Conservation (phyloP, 768 basidiomycete genomes). For the Russula lepida region DNA sequence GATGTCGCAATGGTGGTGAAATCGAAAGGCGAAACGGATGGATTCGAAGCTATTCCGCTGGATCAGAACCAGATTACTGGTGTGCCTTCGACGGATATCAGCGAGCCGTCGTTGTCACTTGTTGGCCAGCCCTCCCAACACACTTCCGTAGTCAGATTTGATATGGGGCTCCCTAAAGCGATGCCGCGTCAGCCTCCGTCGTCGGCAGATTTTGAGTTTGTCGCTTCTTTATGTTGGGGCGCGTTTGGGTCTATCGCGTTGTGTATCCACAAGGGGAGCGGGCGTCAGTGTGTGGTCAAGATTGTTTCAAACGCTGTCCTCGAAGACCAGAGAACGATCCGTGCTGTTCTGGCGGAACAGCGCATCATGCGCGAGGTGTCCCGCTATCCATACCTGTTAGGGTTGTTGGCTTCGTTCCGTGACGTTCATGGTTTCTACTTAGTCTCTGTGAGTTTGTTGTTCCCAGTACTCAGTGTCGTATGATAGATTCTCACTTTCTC, state of each 20-base stretch:
- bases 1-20: not conserved
- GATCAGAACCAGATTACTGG: not conserved
- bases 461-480: not conserved
- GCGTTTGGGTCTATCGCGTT: slow-evolving; percentile 20
- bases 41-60: not conserved
- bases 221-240: slow-evolving; percentile 8
- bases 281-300: slow-evolving; percentile 22
- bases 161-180: not conserved
- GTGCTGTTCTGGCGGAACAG: slow-evolving; percentile 8
- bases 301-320: slow-evolving; percentile 17
- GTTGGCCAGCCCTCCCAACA: not conserved
- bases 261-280: slow-evolving; percentile 17
- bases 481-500: not conserved
- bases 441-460: slow-evolving; percentile 20
- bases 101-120: not conserved
- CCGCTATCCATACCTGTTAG: slow-evolving; percentile 17
- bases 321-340: not conserved
- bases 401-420: slow-evolving; percentile 24
- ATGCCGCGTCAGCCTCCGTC: slow-evolving; percentile 2
- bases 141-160: not conserved
- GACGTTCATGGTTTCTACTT: slow-evolving; percentile 23
- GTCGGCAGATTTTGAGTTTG: slow-evolving; percentile 5
- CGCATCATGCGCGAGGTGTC: slow-evolving; percentile 8
- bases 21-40: not conserved
- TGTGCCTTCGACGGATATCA: not conserved